Evolutionary conservation across 257 asterid genomes (phyloP), one percentile per base, ranked within the genome.

Genomic region (Nicotiana obtusifolia): DNA sequence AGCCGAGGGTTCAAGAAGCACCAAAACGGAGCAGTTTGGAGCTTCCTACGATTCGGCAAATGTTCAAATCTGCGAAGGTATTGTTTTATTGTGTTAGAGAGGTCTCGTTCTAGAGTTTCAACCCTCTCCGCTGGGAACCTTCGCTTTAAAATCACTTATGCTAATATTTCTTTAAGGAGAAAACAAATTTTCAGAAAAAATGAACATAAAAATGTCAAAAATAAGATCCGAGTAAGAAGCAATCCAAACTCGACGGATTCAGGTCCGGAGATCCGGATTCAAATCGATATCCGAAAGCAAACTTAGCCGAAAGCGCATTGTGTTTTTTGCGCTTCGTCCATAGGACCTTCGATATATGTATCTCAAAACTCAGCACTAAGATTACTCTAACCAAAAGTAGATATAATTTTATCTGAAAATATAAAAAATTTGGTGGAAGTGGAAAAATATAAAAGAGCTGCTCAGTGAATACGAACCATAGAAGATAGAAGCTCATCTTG

Each of bases 101-200:
- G 96, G 88, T 64, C 91, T 91, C 98, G 84, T 68, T 0, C 16
- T 0, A 80, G 94, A 89, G 88, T 75, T 2, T 15, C 28, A 75
- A 82, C 75, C 90, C 93, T 81, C 97, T 84, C 98, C 92, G 97
- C 98, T 89, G 97, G 97, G 97, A 44, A 89, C 95, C 98, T 91
- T 94, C 94, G 94, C 87, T 4, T 10, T 54, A 22, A 15, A 31
- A 28, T 24, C 37, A 47, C 6, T 10, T 14, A 4, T n/a, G 37
- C 11, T 9, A 10, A 7, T n/a, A 5, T 4, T 22, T 73, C 15
- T 31, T 41, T 5, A 19, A 60, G n/a, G n/a, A n/a, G n/a, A n/a
- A n/a, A n/a, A n/a, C n/a, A n/a, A n/a, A n/a, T n/a, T n/a, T n/a
- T n/a, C 1, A 6, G 66, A 30, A 31, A n/a, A 78, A 24, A 20